Percentiles rank a stretch among this genome's conserved stretches.
Conservation (phyloP, 495 filamentous ascomycete species). For the Daldinia concentrica region DNA sequence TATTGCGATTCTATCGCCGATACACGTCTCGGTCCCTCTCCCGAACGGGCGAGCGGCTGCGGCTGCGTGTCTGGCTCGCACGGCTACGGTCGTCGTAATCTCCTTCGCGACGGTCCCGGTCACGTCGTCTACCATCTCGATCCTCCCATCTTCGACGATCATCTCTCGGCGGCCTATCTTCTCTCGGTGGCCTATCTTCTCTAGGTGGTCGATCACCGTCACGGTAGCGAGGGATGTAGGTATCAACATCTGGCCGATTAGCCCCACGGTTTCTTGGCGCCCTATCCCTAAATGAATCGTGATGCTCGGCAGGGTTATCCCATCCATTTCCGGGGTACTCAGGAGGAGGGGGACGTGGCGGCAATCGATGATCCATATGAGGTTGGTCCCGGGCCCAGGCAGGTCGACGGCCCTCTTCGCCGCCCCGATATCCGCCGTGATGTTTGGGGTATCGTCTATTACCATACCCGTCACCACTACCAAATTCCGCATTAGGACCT, state of each 20-base stretch:
- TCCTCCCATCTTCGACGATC: slow-evolving; percentile 60
- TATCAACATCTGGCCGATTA: slow-evolving; percentile 61
- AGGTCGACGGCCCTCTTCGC: slow-evolving; percentile 55
- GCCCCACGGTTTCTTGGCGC: slow-evolving; percentile 47
- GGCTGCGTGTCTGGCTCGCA: slow-evolving; percentile 57
- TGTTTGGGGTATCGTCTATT: slow-evolving; percentile 53
- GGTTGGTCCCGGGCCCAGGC: slow-evolving; percentile 52
- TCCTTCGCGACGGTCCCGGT: slow-evolving; percentile 51
- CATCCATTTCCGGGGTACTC: slow-evolving; percentile 50
- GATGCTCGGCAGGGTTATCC: slow-evolving; percentile 51
- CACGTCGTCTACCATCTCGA: slow-evolving; percentile 49
- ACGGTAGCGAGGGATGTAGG: slow-evolving; percentile 68
- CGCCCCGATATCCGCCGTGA: slow-evolving; percentile 47
- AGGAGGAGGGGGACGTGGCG: slow-evolving; percentile 56
- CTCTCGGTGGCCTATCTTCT: slow-evolving; percentile 47
- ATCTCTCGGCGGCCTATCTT: slow-evolving; percentile 50
- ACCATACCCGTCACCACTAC: slow-evolving; percentile 57
- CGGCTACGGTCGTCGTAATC: slow-evolving; percentile 61
- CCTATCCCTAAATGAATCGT: slow-evolving; percentile 50
- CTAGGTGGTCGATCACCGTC: slow-evolving; percentile 32
- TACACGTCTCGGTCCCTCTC: slow-evolving; percentile 58
- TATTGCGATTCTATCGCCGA: slow-evolving; percentile 48
- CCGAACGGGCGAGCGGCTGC: slow-evolving; percentile 59
- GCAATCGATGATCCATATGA: slow-evolving; percentile 57
- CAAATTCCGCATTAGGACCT: slow-evolving; percentile 58